These are phyloP conservation scores for Myxozyma lipomycoides DNA, from an alignment of 805 yeast genomes.

Conservation along the genomic window DNA sequence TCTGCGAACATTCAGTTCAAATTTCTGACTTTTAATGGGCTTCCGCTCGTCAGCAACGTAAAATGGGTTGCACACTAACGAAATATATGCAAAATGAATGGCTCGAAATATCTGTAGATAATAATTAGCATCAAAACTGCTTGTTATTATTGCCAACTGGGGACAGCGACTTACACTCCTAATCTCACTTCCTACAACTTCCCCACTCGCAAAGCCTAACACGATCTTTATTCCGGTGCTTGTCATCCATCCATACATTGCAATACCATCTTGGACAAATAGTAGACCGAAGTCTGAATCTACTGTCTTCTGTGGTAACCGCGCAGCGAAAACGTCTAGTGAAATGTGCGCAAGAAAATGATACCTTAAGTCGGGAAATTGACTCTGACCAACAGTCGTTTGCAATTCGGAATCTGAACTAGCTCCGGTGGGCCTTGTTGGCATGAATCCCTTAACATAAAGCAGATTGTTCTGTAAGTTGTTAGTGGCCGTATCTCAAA, in stretches of 20 bases:
- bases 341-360: constrained; percentile 75
- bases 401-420: neutral
- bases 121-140: neutral
- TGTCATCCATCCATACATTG: constrained; percentile 66
- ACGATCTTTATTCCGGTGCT: constrained; percentile 65
- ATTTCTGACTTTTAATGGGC: constrained; percentile 20
- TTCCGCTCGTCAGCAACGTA: constrained; percentile 37
- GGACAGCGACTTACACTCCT: constrained; percentile 30
- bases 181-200: constrained; percentile 32
- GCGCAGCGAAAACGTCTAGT: constrained; percentile 60
- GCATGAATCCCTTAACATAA: constrained; percentile 16
- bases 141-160: neutral
- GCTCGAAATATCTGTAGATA: constrained; percentile 37
- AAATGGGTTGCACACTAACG: constrained; percentile 62
- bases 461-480: constrained; percentile 22
- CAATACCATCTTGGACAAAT: constrained; percentile 62
- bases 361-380: constrained; percentile 40
- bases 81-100: constrained; percentile 53
- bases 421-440: neutral
- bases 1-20: constrained; percentile 19
- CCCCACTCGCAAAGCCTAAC: constrained; percentile 46
- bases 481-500: neutral
- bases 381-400: neutral
- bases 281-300: constrained; percentile 44
- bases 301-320: constrained; percentile 43